These are phyloP conservation scores for Odontarrhena argentea DNA, from an alignment of 345 rosid genomes.

Conservation along the genomic window DNA sequence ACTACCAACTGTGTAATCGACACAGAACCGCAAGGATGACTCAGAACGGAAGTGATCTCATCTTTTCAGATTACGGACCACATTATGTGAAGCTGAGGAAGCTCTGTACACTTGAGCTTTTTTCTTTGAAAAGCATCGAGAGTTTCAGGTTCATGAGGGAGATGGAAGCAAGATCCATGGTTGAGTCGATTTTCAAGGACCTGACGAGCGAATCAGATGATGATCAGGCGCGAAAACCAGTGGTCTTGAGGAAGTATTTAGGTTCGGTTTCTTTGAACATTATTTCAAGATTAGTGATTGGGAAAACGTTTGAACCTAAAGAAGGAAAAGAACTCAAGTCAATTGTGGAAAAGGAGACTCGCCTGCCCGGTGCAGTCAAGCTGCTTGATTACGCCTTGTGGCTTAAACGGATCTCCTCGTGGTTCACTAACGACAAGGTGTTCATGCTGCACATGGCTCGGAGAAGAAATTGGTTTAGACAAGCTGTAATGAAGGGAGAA, in stretches of 20 bases:
- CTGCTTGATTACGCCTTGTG: constrained; percentile 39
- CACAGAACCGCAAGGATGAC: constrained; percentile 27
- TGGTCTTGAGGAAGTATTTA: constrained; percentile 39
- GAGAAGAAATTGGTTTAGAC: constrained; percentile 17
- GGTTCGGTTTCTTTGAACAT: constrained; percentile 30
- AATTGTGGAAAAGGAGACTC: constrained; percentile 33
- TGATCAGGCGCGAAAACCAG: constrained; percentile 14
- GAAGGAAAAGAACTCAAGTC: constrained; percentile 36
- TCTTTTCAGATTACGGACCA: constrained; percentile 51
- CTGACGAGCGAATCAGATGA: constrained; percentile 19
- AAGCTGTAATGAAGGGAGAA: constrained; percentile 26
- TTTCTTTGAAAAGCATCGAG: constrained; percentile 46
- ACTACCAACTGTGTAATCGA: constrained; percentile 44
- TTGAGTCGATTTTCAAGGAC: constrained; percentile 38
- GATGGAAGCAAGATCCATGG: constrained; percentile 44
- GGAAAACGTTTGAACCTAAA: constrained; percentile 32
- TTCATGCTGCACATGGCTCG: constrained; percentile 23
- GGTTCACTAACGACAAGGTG: constrained; percentile 22
- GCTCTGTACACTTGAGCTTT: constrained; percentile 42
- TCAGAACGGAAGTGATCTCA: constrained; percentile 42
- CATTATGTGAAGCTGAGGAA: constrained; percentile 49
- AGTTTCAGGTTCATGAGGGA: constrained; percentile 44
- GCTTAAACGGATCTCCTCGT: constrained; percentile 22
- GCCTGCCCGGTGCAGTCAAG: constrained; percentile 26
- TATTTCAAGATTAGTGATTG: constrained; percentile 37